These are phyloP conservation scores for Gilbertella persicaria DNA, from an alignment of 371 early-diverging fungal genomes.

Conservation along the genomic window DNA sequence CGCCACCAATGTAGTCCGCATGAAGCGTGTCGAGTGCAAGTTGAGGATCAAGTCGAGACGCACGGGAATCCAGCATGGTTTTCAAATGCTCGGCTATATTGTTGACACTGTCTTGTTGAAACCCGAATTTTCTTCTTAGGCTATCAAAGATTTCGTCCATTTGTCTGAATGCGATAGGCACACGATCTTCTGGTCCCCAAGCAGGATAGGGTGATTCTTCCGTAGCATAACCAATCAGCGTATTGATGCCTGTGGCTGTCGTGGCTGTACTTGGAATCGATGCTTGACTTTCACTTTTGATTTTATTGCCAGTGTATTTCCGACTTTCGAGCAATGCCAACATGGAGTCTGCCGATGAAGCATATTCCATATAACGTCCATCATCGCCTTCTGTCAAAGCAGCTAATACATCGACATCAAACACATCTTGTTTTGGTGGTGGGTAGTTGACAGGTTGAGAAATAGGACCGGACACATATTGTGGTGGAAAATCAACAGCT, in stretches of 20 bases:
- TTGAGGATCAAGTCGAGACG: constrained; percentile 76
- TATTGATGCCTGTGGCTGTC: background rate
- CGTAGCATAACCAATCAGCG: constrained; percentile 6
- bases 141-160: constrained; percentile 27
- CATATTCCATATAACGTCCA: constrained; percentile 72
- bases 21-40: constrained; percentile 79
- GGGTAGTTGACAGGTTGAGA: background rate
- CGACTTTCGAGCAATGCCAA: constrained; percentile 73
- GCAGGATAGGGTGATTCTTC: constrained; percentile 56
- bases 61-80: constrained; percentile 85
- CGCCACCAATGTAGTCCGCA: constrained; percentile 87
- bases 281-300: constrained; percentile 4
- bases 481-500: constrained; percentile 6
- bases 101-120: constrained; percentile 77
- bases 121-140: constrained; percentile 64
- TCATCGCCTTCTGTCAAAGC: constrained; percentile 62
- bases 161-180: constrained; percentile 17
- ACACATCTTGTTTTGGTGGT: constrained; percentile 3
- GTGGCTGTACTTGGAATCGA: constrained; percentile 7
- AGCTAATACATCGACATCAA: constrained; percentile 67
- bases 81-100: constrained; percentile 79
- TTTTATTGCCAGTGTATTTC: constrained; percentile 48
- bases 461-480: constrained; percentile 8
- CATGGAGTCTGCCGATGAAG: constrained; percentile 77
- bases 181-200: constrained; percentile 60